Evolutionary conservation across 768 basidiomycete genomes (phyloP).

Genomic region (Podaxis sp.): DNA sequence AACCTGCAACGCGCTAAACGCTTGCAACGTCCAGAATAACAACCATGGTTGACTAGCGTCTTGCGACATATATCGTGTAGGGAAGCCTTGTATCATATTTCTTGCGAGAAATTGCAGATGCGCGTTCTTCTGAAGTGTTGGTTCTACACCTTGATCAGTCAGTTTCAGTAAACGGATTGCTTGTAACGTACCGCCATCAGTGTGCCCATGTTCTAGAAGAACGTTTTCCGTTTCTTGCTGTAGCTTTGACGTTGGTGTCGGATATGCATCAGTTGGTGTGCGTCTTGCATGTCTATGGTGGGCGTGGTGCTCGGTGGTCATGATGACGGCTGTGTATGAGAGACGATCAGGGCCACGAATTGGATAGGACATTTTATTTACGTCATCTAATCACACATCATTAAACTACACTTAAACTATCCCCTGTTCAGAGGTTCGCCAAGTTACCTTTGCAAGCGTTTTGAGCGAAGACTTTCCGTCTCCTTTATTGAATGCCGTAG

Average conservation of each 20-base stretch:
- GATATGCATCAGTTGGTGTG: constrained; percentile 56
- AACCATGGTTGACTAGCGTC: constrained; percentile 97
- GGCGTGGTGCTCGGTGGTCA: constrained; percentile 12
- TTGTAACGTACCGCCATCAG: constrained; percentile 22
- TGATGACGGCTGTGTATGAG: constrained; percentile 8
- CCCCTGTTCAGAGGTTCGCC: too few relatives aligned
- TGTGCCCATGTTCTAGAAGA: constrained; percentile 52
- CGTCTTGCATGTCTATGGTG: constrained; percentile 23
- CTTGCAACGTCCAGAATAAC: constrained; percentile 89
- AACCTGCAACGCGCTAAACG: constrained; percentile 77
- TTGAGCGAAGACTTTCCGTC: too few relatives aligned
- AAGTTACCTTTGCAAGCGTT: too few relatives aligned
- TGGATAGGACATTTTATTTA: neutral
- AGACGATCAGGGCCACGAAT: neutral
- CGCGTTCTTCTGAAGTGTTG: constrained; percentile 53
- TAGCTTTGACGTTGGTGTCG: constrained; percentile 58
- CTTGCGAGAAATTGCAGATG: constrained; percentile 79
- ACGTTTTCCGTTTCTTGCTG: constrained; percentile 70
- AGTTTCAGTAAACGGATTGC: constrained; percentile 10
- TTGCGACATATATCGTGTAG: constrained; percentile 74
- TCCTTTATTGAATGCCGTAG: too few relatives aligned
- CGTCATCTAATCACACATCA: neutral
- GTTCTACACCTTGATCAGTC: constrained; percentile 16
- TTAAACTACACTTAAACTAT: too few relatives aligned
- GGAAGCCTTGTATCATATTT: constrained; percentile 77